phyloP scores from a whole-genome alignment of 2,329 filamentous ascomycete species.

The Trichoderma koningiopsis region DNA sequence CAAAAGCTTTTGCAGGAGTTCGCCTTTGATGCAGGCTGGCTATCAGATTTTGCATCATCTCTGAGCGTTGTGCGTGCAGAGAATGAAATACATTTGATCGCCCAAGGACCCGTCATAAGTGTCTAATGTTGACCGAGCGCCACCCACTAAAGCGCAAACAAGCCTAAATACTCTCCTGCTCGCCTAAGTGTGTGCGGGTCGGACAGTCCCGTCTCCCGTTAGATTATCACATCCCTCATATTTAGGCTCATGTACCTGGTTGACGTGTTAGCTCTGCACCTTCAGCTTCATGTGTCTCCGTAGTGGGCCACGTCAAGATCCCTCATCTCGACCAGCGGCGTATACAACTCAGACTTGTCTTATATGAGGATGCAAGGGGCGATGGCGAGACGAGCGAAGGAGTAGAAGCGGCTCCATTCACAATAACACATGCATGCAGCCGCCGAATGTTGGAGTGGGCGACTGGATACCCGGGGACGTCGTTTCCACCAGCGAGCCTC shows the following conservation, averaged over 20 bases:
- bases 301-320: neutral
- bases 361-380: neutral
- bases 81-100: neutral
- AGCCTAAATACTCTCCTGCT: conserved; percentile 1
- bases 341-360: neutral
- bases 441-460: neutral
- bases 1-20: neutral
- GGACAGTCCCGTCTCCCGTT: conserved; percentile 15
- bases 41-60: neutral
- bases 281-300: neutral
- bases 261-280: neutral
- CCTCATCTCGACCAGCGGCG: conserved; percentile 3
- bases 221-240: neutral
- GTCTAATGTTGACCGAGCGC: neutral
- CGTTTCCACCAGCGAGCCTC: neutral
- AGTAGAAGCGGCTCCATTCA: neutral
- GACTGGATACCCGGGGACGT: neutral
- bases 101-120: neutral
- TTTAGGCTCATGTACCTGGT: neutral
- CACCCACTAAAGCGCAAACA: neutral
- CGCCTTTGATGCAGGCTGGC: neutral
- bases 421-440: conserved; percentile 2
- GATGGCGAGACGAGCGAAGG: neutral
- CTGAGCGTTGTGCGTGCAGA: neutral
- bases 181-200: conserved; percentile 14